Evolutionary conservation across 306 rosid species (phyloP).

Genomic region (Vigna trinervia): DNA sequence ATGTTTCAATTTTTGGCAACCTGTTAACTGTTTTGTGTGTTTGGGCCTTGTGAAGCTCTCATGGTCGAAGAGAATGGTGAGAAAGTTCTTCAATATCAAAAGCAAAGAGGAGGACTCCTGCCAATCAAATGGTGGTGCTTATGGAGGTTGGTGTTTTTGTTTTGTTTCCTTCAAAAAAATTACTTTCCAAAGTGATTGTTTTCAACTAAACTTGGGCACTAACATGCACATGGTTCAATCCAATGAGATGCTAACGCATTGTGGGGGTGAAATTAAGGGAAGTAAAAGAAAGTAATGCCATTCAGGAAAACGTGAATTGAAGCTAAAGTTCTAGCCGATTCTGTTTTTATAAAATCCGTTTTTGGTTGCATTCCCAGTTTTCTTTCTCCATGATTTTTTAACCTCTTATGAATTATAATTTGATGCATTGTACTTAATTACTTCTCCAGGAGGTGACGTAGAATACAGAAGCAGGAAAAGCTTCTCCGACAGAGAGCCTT

Average conservation of each 20-base stretch:
- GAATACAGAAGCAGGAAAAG: slow-evolving; percentile 82
- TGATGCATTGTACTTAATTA: slow-evolving; percentile 47
- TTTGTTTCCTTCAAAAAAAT: slow-evolving; percentile 8
- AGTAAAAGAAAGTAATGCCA: neutral
- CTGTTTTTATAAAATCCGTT: too few relatives aligned
- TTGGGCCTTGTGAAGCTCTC: slow-evolving; percentile 79
- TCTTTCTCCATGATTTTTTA: neutral
- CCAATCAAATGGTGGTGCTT: slow-evolving; percentile 65
- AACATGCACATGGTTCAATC: slow-evolving; percentile 23
- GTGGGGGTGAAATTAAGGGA: slow-evolving; percentile 29
- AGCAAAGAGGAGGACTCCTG: slow-evolving; percentile 78
- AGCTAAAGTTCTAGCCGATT: too few relatives aligned
- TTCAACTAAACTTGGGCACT: slow-evolving; percentile 27
- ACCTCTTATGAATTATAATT: slow-evolving; percentile 9
- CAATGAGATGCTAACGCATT: slow-evolving; percentile 28
- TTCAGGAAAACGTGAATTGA: too few relatives aligned
- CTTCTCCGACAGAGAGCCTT: slow-evolving; percentile 95
- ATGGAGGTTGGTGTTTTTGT: slow-evolving; percentile 63
- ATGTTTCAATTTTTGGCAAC: slow-evolving; percentile 38
- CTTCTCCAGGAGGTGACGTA: slow-evolving; percentile 72
- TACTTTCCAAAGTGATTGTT: slow-evolving; percentile 19
- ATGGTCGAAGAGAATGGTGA: slow-evolving; percentile 99
- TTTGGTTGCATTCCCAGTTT: neutral
- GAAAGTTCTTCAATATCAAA: slow-evolving; percentile 96
- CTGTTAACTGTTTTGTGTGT: slow-evolving; percentile 45